Base-by-base conservation (phyloP, 257 asterid genomes). In the Jacaranda mimosifolia region DNA sequence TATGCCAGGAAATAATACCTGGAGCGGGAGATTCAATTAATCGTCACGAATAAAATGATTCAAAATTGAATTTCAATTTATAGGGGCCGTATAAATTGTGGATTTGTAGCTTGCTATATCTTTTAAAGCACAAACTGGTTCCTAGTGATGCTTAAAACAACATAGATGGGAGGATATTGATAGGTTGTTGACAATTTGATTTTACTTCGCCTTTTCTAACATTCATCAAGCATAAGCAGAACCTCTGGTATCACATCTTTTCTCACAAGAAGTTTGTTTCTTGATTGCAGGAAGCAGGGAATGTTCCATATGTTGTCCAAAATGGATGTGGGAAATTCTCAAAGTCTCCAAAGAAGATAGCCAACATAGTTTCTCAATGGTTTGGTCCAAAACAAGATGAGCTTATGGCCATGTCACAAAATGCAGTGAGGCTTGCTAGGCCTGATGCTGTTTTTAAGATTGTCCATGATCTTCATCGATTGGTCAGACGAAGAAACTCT, bases 241-340 rank as follows among this genome's bases (percentile, higher is more conserved):
- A 9, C 3, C 11, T 1, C 11, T 26, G 2, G 1, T 26, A 26
- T 26, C 32, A 26, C 1, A 26, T 26, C 32, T 26, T 26, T 26
- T 26, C 32, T 26, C 32, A 26, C 32, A 26, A 26, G 32, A 26
- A 26, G 32, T 26, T 26, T 26, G 32, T 26, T 26, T 8, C 13
- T 18, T n/a, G 3, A 26, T 64, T 85, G 75, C 93, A 96, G 99
- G 99, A 96, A 87, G 99, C 99, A 21, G 99, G 99, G 60, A 96
- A 96, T 64, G 99, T 96, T 81, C 97, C 99, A 8, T 91, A 88
- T 43, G 98, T 96, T 0, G 96, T 93, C 48, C 81, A 93, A 83
- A 96, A 93, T 40, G 99, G 97, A 59, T 96, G 97, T 38, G 99
- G 99, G 70, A 93, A 90, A 78, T 96, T 87, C 87, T 96, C 99